A percentile compares a stretch with the other conserved stretches of the same genome.
Evolutionary conservation across 169 alveolate genomes (phyloP).

Genomic region (Cardiosporidium cionae): DNA sequence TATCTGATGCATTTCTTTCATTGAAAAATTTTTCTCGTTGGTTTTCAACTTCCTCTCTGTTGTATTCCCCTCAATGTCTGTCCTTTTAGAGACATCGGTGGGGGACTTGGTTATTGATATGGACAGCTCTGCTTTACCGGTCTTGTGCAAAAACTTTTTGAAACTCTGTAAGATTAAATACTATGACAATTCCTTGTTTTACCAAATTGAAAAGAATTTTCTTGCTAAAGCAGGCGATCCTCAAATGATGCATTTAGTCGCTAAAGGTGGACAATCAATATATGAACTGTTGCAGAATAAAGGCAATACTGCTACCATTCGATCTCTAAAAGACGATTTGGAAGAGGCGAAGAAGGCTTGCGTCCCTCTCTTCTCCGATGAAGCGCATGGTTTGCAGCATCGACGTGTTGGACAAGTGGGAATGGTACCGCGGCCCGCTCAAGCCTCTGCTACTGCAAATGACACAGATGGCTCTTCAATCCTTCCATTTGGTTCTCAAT

Average conservation of each 20-base stretch:
- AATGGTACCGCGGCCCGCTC: background rate
- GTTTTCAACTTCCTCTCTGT: no score
- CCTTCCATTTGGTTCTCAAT: no score
- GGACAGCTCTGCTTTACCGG: constrained; percentile 21
- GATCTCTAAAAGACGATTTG: background rate
- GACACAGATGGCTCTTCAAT: no score
- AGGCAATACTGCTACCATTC: constrained; percentile 11
- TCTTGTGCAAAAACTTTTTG: constrained; percentile 65
- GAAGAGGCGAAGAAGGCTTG: constrained; percentile 12
- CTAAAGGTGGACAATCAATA: constrained; percentile 23
- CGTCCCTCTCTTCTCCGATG: constrained; percentile 11
- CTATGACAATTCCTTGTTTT: constrained; percentile 75
- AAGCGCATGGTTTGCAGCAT: constrained; percentile 1
- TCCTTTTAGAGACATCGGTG: constrained; percentile 78
- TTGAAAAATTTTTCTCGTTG: no score
- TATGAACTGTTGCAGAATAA: constrained; percentile 14
- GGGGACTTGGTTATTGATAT: constrained; percentile 85
- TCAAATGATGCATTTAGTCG: constrained; percentile 26
- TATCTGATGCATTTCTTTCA: no score
- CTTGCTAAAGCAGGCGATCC: constrained; percentile 66
- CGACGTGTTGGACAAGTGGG: background rate
- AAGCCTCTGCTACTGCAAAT: no score
- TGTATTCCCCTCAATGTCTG: no score
- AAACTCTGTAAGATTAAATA: constrained; percentile 81
- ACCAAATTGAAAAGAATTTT: constrained; percentile 75